These are phyloP conservation scores for Pythium folliculosum DNA, from an alignment of 352 stramenopile genomes.

Conservation along the genomic window DNA sequence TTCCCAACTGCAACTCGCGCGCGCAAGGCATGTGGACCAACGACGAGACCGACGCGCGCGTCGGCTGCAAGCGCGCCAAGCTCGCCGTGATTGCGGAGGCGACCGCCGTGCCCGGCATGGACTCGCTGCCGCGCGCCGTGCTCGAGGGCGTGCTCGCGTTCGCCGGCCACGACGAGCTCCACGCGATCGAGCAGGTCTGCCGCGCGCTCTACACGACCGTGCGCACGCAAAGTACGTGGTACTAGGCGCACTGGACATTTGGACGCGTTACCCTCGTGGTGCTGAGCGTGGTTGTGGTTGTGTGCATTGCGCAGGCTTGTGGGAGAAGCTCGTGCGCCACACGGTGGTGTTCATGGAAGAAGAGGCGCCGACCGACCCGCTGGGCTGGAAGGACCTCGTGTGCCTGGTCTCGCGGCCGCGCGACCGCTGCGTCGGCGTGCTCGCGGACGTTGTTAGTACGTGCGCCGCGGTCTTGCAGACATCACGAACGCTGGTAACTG, in stretches of 20 bases:
- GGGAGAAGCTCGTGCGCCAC: constrained; percentile 21
- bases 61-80: constrained; percentile 14
- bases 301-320: constrained; percentile 22
- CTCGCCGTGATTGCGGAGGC: background rate
- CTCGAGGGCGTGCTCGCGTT: constrained; percentile 35
- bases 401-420: constrained; percentile 24
- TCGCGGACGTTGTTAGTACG: constrained; percentile 34
- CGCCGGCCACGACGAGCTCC: constrained; percentile 31
- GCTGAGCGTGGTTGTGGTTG: no score
- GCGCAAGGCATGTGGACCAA: constrained; percentile 3
- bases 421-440: constrained; percentile 23
- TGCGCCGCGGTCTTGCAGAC: background rate
- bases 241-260: no score
- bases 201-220: constrained; percentile 19
- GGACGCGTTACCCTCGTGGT: no score
- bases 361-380: constrained; percentile 8
- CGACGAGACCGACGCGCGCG: constrained; percentile 6
- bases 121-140: constrained; percentile 29
- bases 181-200: constrained; percentile 29
- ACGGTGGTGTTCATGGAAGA: constrained; percentile 23
- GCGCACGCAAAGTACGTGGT: constrained; percentile 12
- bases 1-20: no score
- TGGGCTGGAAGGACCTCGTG: constrained; percentile 32
- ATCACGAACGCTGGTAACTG: background rate
- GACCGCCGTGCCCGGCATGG: constrained; percentile 6